Evolutionary conservation across 352 stramenopile genomes (phyloP).

Genomic region (Pythium brassicae): DNA sequence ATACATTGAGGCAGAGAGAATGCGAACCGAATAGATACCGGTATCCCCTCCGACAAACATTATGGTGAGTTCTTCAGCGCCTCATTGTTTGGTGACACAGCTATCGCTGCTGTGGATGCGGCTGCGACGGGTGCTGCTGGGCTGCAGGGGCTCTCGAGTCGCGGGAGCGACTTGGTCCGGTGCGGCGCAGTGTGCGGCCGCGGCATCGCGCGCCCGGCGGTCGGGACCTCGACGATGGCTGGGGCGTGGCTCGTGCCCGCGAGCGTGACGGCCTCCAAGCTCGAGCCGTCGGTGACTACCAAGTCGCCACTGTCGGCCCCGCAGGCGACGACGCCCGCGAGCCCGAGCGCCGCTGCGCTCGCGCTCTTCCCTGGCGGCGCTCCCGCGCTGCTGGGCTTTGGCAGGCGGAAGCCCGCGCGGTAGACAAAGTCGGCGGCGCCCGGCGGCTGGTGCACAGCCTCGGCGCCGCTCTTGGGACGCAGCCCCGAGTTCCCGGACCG

Average conservation of each 20-base stretch:
- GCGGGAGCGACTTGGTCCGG: slow-evolving; percentile 44
- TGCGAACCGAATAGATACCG: no score
- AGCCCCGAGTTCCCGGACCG: slow-evolving; percentile 30
- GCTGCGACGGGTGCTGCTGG: background rate
- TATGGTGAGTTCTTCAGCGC: no score
- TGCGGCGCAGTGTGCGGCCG: slow-evolving; percentile 49
- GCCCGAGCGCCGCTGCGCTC: slow-evolving; percentile 16
- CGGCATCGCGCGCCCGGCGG: slow-evolving; percentile 6
- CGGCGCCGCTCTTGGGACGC: slow-evolving; percentile 25
- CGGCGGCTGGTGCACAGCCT: slow-evolving; percentile 33
- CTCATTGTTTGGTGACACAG: background rate
- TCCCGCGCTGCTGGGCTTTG: slow-evolving; percentile 19
- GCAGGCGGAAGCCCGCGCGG: slow-evolving; percentile 52
- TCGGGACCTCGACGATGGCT: slow-evolving; percentile 17
- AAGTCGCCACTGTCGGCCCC: background rate
- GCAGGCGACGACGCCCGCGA: slow-evolving; percentile 8
- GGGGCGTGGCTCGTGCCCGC: slow-evolving; percentile 24
- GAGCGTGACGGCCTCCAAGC: slow-evolving; percentile 40
- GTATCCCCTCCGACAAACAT: no score
- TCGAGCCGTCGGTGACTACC: slow-evolving; percentile 25
- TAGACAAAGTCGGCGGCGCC: slow-evolving; percentile 54
- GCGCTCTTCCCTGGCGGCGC: slow-evolving; percentile 6
- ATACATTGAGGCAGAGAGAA: no score
- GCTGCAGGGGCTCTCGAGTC: slow-evolving; percentile 18
- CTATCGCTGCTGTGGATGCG: slow-evolving; percentile 1